These are phyloP conservation scores for Tillandsia leiboldiana DNA, from an alignment of 176 grass and related monocot species.

Conservation along the genomic window DNA sequence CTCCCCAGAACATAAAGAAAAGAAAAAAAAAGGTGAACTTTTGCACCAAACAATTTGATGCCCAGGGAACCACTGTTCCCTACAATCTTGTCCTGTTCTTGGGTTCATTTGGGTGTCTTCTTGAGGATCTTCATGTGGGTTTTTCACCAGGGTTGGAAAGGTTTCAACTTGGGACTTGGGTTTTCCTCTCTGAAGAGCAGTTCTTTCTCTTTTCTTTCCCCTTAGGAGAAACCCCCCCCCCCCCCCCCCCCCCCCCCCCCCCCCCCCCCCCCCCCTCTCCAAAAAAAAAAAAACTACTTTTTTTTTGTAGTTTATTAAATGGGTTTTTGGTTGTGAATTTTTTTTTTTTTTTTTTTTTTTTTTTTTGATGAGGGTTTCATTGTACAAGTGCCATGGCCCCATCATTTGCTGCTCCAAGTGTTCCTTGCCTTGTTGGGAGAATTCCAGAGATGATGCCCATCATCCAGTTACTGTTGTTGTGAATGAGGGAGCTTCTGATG, in stretches of 20 bases:
- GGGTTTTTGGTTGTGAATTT: not conserved
- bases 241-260: too few species aligned
- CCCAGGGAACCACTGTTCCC: conserved; percentile 4
- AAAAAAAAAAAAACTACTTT: too few species aligned
- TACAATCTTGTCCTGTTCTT: not conserved
- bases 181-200: not conserved
- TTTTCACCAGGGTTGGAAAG: not conserved
- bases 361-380: conserved; percentile 15
- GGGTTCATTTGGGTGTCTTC: not conserved
- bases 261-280: too few species aligned
- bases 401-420: conserved; percentile 16
- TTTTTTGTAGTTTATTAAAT: too few species aligned
- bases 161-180: not conserved
- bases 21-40: not conserved
- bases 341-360: not conserved
- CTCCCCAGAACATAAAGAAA: too few species aligned
- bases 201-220: not conserved
- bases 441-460: not conserved
- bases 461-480: not conserved
- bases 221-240: not conserved
- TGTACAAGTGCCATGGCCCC: conserved; percentile 11
- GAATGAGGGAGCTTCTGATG: not conserved
- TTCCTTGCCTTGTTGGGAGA: not conserved
- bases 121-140: not conserved
- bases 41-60: not conserved